Evolutionary conservation across 2,329 filamentous ascomycete genomes (phyloP), one percentile per base, ranked within the genome.

Genomic region (Biscogniauxia sp.): DNA sequence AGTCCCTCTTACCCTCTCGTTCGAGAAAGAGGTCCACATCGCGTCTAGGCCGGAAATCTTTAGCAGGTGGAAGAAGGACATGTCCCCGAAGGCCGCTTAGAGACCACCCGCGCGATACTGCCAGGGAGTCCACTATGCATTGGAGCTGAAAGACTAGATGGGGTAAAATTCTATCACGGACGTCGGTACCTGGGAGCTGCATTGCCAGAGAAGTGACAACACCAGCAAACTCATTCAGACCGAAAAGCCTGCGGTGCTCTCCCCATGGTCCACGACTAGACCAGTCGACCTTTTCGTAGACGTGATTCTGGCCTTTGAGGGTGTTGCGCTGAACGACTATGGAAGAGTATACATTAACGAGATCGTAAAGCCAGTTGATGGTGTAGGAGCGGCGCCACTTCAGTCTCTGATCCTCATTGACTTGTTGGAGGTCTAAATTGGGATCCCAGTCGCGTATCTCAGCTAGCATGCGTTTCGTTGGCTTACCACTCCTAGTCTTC

Each of bases 301-400:
- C 64, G 56, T 73, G 72, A 0, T 71, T 61, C 61, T 80, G 68
- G 2, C 73, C 75, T 53, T 70, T 73, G 52, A 71, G 59, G 8
- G 63, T 74, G 45, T 75, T 78, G 5, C 69, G 71, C 57, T 80
- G 74, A 1, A 79, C 69, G 19, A 80, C 76, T 58, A 76, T 67
- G 3, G 69, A 64, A 0, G 78, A 78, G 58, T 75, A 81, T 4
- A 79, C 25, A 55, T 81, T 82, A 64, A 83, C 78, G 5, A 84
- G 64, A 57, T 82, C 79, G 61, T 82, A 83, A 0, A 84, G 74
- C 80, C 80, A 82, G 60, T 79, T 81, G 61, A 84, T 80, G 1
- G 77, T 81, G 57, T 81, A 83, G 0, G 69, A 64, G 1, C 79
- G 77, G 6, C 81, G 78, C 81, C 81, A 84, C 8, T 73, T 68